These are phyloP conservation scores for Cryptococcus sp. DNA, from an alignment of 1,284 basidiomycete genomes.

Conservation along the genomic window DNA sequence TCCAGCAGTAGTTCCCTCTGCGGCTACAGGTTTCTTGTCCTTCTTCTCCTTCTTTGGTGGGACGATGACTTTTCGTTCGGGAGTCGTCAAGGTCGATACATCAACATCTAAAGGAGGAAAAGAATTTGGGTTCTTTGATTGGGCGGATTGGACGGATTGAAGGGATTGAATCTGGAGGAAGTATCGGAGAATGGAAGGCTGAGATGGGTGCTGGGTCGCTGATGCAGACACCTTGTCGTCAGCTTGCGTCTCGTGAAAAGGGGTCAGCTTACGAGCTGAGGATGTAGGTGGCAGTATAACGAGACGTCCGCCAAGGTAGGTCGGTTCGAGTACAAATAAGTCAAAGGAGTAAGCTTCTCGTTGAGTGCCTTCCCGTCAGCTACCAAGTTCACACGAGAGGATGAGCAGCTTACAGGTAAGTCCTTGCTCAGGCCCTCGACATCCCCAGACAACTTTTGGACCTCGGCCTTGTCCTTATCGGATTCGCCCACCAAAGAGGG, in stretches of 20 bases:
- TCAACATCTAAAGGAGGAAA: slow-evolving; percentile 67
- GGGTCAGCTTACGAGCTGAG: slow-evolving; percentile 60
- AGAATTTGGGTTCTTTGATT: slow-evolving; percentile 40
- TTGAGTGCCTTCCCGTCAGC: slow-evolving; percentile 60
- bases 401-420: slow-evolving; percentile 32
- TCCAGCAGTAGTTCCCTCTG: slow-evolving; percentile 4
- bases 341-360: slow-evolving; percentile 65
- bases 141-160: slow-evolving; percentile 51
- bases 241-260: slow-evolving; percentile 1
- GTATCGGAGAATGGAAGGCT: slow-evolving; percentile 81
- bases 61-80: slow-evolving; percentile 64
- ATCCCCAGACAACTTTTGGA: slow-evolving; percentile 33
- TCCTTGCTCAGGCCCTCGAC: slow-evolving; percentile 35
- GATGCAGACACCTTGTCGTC: slow-evolving; percentile 20
- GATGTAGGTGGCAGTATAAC: slow-evolving; percentile 75
- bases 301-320: slow-evolving; percentile 82
- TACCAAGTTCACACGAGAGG: too few species aligned
- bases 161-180: slow-evolving; percentile 85
- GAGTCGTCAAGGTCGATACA: slow-evolving; percentile 65
- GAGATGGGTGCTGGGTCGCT: slow-evolving; percentile 58
- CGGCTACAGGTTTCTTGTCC: slow-evolving; percentile 49
- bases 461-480: slow-evolving; percentile 40
- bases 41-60: slow-evolving; percentile 69
- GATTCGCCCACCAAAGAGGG: slow-evolving; percentile 32
- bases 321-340: slow-evolving; percentile 71